phyloP scores from a whole-genome alignment of 2,329 filamentous ascomycete genomes.

The Aspergillus vadensis region DNA sequence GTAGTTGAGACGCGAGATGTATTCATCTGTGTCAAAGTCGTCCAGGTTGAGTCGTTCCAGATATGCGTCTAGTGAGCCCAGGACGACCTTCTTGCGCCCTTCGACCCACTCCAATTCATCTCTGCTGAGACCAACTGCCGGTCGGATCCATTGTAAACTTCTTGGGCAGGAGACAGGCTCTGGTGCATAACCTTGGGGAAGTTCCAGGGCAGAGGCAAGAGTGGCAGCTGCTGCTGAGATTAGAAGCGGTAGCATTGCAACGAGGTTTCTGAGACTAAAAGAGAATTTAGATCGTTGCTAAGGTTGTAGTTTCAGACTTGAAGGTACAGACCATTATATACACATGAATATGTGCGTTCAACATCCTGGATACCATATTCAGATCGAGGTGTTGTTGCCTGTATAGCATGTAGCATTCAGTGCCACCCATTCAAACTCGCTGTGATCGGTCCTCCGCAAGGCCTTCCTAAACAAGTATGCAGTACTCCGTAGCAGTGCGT shows the following conservation, averaged over 20 bases:
- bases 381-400: too few species aligned
- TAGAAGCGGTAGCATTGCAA: background rate
- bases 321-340: too few species aligned
- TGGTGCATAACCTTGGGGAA: background rate
- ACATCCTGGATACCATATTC: too few species aligned
- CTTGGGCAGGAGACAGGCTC: background rate
- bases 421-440: too few species aligned
- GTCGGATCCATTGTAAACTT: background rate
- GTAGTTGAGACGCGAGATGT: background rate
- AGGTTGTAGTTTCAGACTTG: too few species aligned
- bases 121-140: background rate
- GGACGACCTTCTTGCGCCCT: background rate
- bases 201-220: background rate
- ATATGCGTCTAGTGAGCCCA: background rate
- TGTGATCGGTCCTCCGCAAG: too few species aligned
- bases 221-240: background rate
- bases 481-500: too few species aligned
- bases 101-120: background rate
- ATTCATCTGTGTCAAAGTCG: background rate
- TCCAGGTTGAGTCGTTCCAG: background rate
- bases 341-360: too few species aligned
- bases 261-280: background rate
- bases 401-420: too few species aligned
- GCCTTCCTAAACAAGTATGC: too few species aligned
- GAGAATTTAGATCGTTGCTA: background rate